Percentiles rank a stretch among this genome's conserved stretches.
Conservation (phyloP, 2,329 filamentous ascomycete genomes). For the Colletotrichum simmondsii region DNA sequence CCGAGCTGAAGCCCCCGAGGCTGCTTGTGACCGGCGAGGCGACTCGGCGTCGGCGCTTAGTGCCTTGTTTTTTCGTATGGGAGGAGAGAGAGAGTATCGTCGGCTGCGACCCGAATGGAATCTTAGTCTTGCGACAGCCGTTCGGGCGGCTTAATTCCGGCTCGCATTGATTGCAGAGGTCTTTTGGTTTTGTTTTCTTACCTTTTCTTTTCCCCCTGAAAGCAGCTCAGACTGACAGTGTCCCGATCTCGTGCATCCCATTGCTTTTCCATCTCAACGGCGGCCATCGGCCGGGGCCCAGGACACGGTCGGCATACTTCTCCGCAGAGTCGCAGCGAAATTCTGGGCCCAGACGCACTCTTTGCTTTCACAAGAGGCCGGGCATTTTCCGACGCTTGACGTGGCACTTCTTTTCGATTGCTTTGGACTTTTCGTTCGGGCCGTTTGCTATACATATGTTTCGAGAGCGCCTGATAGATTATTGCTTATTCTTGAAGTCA, state of each 20-base stretch:
- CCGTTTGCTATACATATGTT: neutral
- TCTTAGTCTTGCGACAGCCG: neutral
- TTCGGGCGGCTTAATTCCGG: neutral
- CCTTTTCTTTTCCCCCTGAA: neutral
- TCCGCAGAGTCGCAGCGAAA: neutral
- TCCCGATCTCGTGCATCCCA: neutral
- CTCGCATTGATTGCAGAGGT: neutral
- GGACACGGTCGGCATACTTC: neutral
- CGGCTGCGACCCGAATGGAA: neutral
- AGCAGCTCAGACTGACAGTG: too few species aligned
- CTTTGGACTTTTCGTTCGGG: neutral
- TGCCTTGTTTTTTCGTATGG: neutral
- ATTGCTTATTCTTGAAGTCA: neutral
- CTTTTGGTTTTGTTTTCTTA: too few species aligned
- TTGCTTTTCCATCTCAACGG: neutral
- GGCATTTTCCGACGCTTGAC: neutral
- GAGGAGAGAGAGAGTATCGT: neutral
- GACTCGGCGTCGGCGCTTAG: neutral
- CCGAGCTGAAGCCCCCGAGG: constrained; percentile 11
- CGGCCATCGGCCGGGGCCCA: neutral
- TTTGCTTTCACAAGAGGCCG: neutral
- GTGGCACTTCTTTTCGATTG: neutral
- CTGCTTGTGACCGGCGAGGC: constrained; percentile 12
- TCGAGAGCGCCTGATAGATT: neutral
- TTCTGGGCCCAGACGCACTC: too few species aligned